Base-by-base conservation (phyloP, 768 basidiomycete species). In the Naganishia randhawae region DNA sequence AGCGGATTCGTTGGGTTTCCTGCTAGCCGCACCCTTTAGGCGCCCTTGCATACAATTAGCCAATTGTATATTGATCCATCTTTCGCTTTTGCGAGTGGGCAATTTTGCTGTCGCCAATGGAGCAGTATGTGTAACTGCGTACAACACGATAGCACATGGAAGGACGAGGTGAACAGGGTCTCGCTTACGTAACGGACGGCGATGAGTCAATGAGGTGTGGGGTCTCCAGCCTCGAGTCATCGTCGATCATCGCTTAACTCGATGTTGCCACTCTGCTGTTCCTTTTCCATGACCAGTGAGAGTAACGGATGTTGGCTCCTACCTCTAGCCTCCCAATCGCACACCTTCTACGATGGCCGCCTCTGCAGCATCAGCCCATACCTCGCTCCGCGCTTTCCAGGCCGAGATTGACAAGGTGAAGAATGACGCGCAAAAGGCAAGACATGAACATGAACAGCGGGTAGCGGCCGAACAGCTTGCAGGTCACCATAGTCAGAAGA, bases 321-420 rank as follows among this genome's bases (percentile, higher is more conserved):
- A n/a, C 45, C 45, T 4, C n/a, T 7, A n/a, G 19, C 45, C 19
- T n/a, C 16, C n/a, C n/a, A n/a, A n/a, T 22, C 3, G 19, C 42
- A 7, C 5, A 4, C 19, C 42, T 42, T 42, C 5, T 35, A 57
- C 14, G 10, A 52, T 61, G 57, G n/a, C 57, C 25, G 37, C 57
- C 14, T 42, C 39, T 13, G 41, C 57, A 39, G 57, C 57, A 22
- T 61, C 57, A 19, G 37, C 57, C 11, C 57, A 61, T 41, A 61
- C 57, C 33, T 61, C 57, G 19, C 37, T 61, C 22, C 57, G 57
- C 27, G 57, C 57, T 25, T 61, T 61, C 37, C 57, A 61, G 39
- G 57, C 57, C 57, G 57, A 61, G 39, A 61, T 61, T 11, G 57
- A 61, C 57, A 61, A 61, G 57, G 57, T 61, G 22, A 61, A 61